Conservation (phyloP, 352 stramenopile species). For the Aphanomyces stellatus region DNA sequence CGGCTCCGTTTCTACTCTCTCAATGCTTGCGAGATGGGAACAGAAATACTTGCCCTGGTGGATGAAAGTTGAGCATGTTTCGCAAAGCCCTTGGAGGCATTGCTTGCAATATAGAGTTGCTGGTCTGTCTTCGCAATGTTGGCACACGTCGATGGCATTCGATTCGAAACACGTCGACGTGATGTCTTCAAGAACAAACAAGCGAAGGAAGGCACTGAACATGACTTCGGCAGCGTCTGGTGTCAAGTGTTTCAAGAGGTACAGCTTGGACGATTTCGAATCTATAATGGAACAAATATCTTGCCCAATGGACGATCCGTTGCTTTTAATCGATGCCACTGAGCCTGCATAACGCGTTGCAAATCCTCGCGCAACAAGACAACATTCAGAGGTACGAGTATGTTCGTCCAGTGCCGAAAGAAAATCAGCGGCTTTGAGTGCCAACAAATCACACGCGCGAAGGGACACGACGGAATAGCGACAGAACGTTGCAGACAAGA, state of each 20-base stretch:
- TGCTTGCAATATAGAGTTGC: conserved; percentile 15
- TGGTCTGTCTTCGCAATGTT: conserved; percentile 8
- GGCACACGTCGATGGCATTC: too few species aligned
- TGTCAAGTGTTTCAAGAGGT: too few species aligned
- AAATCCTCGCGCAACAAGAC: too few species aligned
- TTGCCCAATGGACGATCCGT: too few species aligned
- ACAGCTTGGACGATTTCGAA: too few species aligned
- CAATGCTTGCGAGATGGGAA: too few species aligned
- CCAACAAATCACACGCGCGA: conserved; percentile 8
- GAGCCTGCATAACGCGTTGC: too few species aligned
- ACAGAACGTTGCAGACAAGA: conserved; percentile 12
- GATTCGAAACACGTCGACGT: too few species aligned
- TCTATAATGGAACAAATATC: too few species aligned
- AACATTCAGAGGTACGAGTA: conserved; percentile 2
- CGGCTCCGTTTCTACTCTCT: too few species aligned
- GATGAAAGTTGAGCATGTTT: not conserved
- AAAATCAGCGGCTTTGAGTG: conserved; percentile 1
- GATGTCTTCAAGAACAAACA: not conserved
- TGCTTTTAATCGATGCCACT: too few species aligned
- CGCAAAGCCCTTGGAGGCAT: conserved; percentile 9
- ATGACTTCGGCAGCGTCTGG: not conserved
- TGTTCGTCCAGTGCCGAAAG: not conserved
- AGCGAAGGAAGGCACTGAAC: not conserved
- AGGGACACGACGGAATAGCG: conserved; percentile 15
- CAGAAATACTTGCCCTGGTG: conserved; percentile 11